These are phyloP conservation scores for Dipodascus geniculatus DNA, from an alignment of 805 yeast genomes.

Conservation along the genomic window DNA sequence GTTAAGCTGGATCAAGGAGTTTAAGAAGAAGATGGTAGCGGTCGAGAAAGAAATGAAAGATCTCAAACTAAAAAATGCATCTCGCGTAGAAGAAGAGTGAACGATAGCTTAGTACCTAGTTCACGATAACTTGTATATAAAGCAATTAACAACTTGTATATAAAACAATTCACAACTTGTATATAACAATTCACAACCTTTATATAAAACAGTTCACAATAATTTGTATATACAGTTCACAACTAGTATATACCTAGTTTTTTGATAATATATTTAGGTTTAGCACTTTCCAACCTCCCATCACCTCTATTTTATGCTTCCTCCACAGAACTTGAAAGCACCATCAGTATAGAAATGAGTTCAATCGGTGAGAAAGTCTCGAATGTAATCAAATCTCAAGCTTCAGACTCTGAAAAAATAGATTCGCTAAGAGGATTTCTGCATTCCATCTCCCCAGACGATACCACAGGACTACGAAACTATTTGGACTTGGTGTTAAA, in stretches of 20 bases:
- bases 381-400: not conserved
- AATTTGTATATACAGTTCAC: no score
- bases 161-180: not conserved
- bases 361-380: not conserved
- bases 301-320: not conserved
- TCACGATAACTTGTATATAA: no score
- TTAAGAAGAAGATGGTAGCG: conserved; percentile 3
- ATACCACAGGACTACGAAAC: not conserved
- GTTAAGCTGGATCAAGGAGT: not conserved
- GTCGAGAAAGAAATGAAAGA: conserved; percentile 8
- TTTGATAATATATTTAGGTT: no score
- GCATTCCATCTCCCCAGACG: not conserved
- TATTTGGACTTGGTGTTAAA: not conserved
- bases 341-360: not conserved
- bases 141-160: not conserved
- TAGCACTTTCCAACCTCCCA: no score
- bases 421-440: not conserved
- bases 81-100: not conserved
- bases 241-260: no score
- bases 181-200: no score
- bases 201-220: no score
- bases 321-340: not conserved
- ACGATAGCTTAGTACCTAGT: no score
- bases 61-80: not conserved
- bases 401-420: not conserved